phyloP scores from a whole-genome alignment of 2,329 filamentous ascomycete species.

The Davidsoniella neocaledoniae region DNA sequence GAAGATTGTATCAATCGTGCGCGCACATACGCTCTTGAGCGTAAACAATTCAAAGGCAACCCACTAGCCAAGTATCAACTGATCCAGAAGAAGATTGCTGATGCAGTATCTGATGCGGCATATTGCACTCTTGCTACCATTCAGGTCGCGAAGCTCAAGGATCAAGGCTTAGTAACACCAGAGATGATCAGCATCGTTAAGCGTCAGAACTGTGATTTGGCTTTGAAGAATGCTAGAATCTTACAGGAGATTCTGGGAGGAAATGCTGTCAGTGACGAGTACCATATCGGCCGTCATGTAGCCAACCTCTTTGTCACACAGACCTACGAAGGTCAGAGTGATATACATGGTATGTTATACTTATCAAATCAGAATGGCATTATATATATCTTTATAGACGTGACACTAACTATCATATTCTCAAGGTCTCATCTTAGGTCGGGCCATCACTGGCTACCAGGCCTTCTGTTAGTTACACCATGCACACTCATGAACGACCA shows the following conservation, averaged over 20 bases:
- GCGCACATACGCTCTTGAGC: conserved; percentile 73
- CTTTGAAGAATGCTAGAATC: conserved; percentile 59
- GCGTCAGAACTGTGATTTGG: conserved; percentile 89
- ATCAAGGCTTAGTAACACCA: conserved; percentile 69
- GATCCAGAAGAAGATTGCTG: conserved; percentile 92
- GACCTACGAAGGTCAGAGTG: conserved; percentile 95
- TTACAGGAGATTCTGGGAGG: conserved; percentile 95
- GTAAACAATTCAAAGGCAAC: conserved; percentile 92
- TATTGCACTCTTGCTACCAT: conserved; percentile 80
- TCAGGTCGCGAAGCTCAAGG: conserved; percentile 86
- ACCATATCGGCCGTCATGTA: conserved; percentile 85
- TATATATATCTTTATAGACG: not conserved
- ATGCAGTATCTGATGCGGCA: conserved; percentile 77
- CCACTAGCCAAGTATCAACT: conserved; percentile 92
- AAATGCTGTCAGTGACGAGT: conserved; percentile 96
- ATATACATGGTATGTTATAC: conserved; percentile 69
- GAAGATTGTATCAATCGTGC: conserved; percentile 79
- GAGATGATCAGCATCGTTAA: conserved; percentile 96
- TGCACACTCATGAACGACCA: too few relatives aligned
- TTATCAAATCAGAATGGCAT: not conserved
- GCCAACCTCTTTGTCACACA: conserved; percentile 94
- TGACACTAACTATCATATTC: not conserved
- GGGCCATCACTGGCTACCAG: conserved; percentile 58
- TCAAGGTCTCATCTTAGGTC: conserved; percentile 50
- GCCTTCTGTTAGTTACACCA: conserved; percentile 35